Evolutionary conservation across 2,329 filamentous ascomycete genomes (phyloP).

Genomic region (Aspergillaceae sp.): DNA sequence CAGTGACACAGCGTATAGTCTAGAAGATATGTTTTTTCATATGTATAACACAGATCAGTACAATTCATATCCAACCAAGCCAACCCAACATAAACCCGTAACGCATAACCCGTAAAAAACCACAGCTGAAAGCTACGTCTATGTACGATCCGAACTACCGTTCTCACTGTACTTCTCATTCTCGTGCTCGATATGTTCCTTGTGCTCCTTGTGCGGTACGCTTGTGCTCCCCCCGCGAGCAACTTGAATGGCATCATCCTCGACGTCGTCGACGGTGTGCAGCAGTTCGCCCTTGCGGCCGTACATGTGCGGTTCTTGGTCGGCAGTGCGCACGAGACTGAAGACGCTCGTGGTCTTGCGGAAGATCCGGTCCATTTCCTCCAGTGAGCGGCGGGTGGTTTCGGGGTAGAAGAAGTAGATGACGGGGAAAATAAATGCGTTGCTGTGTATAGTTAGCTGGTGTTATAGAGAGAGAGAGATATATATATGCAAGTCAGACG

Average conservation of each 20-base stretch:
- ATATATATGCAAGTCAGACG: not conserved
- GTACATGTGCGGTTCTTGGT: slow-evolving; percentile 47
- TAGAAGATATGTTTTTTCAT: too few species aligned
- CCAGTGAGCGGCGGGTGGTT: slow-evolving; percentile 51
- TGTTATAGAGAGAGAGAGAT: not conserved
- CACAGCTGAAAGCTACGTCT: not conserved
- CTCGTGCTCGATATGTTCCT: slow-evolving; percentile 4
- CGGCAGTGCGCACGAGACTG: slow-evolving; percentile 42
- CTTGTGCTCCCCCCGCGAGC: slow-evolving; percentile 22
- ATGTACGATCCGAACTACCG: not conserved
- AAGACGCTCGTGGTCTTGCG: slow-evolving; percentile 45
- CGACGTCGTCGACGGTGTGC: slow-evolving; percentile 42
- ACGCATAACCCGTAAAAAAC: not conserved
- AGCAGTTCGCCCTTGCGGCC: slow-evolving; percentile 51
- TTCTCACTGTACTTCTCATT: slow-evolving; percentile 9
- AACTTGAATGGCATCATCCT: slow-evolving; percentile 31
- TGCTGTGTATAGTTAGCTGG: slow-evolving; percentile 25
- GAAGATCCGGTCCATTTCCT: slow-evolving; percentile 64
- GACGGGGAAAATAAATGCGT: slow-evolving; percentile 47
- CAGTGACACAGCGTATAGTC: too few species aligned
- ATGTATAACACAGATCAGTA: too few species aligned
- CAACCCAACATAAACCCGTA: not conserved
- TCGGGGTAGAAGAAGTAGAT: slow-evolving; percentile 56
- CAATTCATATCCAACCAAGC: not conserved
- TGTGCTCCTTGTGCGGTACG: slow-evolving; percentile 5